These are phyloP conservation scores for Aristolochia fimbriata DNA, from an alignment of 164 flowering plant species.

Conservation along the genomic window DNA sequence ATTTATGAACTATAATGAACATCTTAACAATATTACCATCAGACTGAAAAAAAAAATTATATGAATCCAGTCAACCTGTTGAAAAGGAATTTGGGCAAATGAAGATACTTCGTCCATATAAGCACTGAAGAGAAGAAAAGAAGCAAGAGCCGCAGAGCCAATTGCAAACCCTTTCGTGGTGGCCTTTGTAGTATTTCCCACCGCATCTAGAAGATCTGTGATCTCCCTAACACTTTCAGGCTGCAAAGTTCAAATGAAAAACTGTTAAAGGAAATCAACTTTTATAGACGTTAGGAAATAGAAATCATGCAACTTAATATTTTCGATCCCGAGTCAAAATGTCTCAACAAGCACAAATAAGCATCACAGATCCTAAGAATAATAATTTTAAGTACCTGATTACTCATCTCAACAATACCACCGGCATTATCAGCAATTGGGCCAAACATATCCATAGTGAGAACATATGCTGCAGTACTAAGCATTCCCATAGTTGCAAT, in stretches of 20 bases:
- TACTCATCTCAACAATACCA: constrained; percentile 99
- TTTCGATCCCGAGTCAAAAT: too few relatives aligned
- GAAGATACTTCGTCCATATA: constrained; percentile 98
- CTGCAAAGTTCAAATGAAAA: constrained; percentile 30
- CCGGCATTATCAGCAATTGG: constrained; percentile 99
- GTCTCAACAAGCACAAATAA: too few relatives aligned
- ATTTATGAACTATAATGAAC: neutral
- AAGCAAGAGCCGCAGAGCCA: constrained; percentile 98
- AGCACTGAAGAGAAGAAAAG: constrained; percentile 95
- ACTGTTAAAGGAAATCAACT: too few relatives aligned
- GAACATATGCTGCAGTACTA: constrained; percentile 97
- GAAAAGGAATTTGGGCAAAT: constrained; percentile 66
- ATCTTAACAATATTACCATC: neutral
- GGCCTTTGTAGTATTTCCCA: constrained; percentile 98
- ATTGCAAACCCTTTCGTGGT: constrained; percentile 99
- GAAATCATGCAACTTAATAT: too few relatives aligned
- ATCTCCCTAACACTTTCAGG: constrained; percentile 98
- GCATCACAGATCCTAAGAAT: too few relatives aligned
- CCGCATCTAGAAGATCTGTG: constrained; percentile 96
- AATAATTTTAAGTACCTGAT: constrained; percentile 50
- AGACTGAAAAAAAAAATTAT: neutral
- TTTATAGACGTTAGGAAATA: too few relatives aligned
- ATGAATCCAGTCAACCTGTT: constrained; percentile 37
- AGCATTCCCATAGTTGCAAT: constrained; percentile 99
- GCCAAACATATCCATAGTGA: constrained; percentile 99